Evolutionary conservation across 768 basidiomycete species (phyloP).

Genomic region (Boletus sp.): DNA sequence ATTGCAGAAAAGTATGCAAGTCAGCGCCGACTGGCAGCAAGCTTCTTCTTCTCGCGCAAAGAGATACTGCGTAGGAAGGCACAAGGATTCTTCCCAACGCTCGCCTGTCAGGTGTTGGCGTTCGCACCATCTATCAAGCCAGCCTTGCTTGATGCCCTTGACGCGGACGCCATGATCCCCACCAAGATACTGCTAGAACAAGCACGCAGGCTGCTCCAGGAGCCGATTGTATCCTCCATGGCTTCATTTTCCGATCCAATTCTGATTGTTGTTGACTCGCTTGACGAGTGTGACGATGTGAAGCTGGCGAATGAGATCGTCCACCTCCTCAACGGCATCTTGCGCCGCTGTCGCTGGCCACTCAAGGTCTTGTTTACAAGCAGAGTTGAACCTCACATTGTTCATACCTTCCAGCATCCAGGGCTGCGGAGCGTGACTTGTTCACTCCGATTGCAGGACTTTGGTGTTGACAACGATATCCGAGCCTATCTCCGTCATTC

Average conservation of each 20-base stretch:
- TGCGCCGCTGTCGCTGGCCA: slow-evolving; percentile 17
- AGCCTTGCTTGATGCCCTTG: slow-evolving; percentile 18
- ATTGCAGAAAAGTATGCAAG: slow-evolving; percentile 23
- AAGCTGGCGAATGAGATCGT: slow-evolving; percentile 25
- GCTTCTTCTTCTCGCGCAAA: slow-evolving; percentile 35
- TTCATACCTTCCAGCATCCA: slow-evolving; percentile 19
- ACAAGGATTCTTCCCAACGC: slow-evolving; percentile 28
- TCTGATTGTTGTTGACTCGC: slow-evolving; percentile 23
- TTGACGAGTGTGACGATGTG: slow-evolving; percentile 25
- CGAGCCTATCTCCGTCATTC: slow-evolving; percentile 21
- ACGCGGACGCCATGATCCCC: slow-evolving; percentile 20
- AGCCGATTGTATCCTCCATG: slow-evolving; percentile 14
- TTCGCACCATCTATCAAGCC: slow-evolving; percentile 15
- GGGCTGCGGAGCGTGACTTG: slow-evolving; percentile 8
- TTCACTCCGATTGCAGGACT: slow-evolving; percentile 16
- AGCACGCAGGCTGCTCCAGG: slow-evolving; percentile 21
- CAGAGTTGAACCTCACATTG: slow-evolving; percentile 18
- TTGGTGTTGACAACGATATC: slow-evolving; percentile 25
- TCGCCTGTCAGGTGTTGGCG: slow-evolving; percentile 32
- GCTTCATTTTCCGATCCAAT: slow-evolving; percentile 12
- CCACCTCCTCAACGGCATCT: slow-evolving; percentile 18
- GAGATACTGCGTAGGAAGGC: slow-evolving; percentile 22
- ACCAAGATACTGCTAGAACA: slow-evolving; percentile 26
- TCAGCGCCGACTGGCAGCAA: slow-evolving; percentile 28
- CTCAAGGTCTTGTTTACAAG: slow-evolving; percentile 28